These are phyloP conservation scores for Diaporthe amygdali DNA, from an alignment of 2,329 filamentous ascomycete genomes.

Conservation along the genomic window DNA sequence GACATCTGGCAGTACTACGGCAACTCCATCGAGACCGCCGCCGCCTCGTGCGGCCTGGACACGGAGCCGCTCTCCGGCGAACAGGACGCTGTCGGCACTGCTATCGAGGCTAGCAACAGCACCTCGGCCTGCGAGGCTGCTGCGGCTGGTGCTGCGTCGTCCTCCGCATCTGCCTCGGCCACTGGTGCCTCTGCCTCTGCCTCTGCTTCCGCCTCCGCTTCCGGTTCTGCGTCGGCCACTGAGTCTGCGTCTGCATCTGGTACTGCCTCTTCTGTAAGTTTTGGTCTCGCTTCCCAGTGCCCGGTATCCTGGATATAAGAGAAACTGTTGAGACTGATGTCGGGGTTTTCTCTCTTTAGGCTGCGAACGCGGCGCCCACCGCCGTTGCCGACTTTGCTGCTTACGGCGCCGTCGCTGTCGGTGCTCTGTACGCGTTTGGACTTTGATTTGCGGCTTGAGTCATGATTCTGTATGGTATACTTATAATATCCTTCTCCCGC, in stretches of 20 bases:
- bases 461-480: not conserved
- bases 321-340: not conserved
- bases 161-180: slow-evolving; percentile 7
- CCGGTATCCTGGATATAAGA: not conserved
- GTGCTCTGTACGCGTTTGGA: slow-evolving; percentile 8
- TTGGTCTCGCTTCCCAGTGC: too few relatives aligned
- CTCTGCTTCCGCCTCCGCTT: not conserved
- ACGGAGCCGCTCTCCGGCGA: slow-evolving; percentile 28
- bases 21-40: slow-evolving; percentile 35
- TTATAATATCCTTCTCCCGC: too few relatives aligned
- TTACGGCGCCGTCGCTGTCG: slow-evolving; percentile 18
- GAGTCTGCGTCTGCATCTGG: slow-evolving; percentile 9
- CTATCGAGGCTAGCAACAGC: slow-evolving; percentile 22
- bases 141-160: not conserved
- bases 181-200: not conserved
- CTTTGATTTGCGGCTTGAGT: not conserved
- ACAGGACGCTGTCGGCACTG: slow-evolving; percentile 27
- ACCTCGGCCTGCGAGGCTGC: slow-evolving; percentile 17
- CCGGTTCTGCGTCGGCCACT: not conserved
- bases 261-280: slow-evolving; percentile 10
- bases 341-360: not conserved
- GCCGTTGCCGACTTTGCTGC: slow-evolving; percentile 2
- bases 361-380: not conserved
- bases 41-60: slow-evolving; percentile 34
- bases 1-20: slow-evolving; percentile 50